These are phyloP conservation scores for Cephaloascus albidus DNA, from an alignment of 805 yeast genomes.

Conservation along the genomic window DNA sequence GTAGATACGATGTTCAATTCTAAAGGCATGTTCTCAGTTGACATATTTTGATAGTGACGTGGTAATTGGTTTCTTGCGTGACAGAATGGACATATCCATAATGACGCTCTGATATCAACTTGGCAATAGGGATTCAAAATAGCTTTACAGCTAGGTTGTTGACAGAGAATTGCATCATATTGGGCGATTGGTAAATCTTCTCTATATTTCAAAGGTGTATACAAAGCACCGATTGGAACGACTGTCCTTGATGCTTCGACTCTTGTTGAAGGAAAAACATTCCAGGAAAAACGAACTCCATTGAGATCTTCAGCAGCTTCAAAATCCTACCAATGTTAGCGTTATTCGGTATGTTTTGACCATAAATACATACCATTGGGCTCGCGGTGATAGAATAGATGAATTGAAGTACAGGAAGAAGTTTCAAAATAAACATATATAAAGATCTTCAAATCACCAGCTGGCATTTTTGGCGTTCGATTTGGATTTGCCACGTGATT, in stretches of 20 bases:
- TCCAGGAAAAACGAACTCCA: constrained; percentile 40
- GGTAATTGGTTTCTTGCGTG: constrained; percentile 72
- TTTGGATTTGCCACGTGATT: too few relatives aligned
- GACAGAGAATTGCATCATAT: constrained; percentile 81
- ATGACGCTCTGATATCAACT: constrained; percentile 62
- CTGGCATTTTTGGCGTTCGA: too few relatives aligned
- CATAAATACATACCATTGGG: too few relatives aligned
- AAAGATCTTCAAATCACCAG: too few relatives aligned
- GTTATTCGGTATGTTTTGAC: too few relatives aligned
- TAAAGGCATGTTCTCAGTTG: constrained; percentile 69
- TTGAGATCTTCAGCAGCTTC: constrained; percentile 35
- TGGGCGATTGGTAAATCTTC: constrained; percentile 69
- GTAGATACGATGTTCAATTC: constrained; percentile 64
- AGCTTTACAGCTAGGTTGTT: constrained; percentile 69
- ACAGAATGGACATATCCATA: constrained; percentile 88
- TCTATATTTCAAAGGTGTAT: constrained; percentile 84
- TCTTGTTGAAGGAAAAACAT: constrained; percentile 79
- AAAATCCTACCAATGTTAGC: too few relatives aligned
- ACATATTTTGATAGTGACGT: constrained; percentile 66
- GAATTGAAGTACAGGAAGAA: too few relatives aligned
- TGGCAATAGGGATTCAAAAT: constrained; percentile 82
- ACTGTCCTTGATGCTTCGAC: constrained; percentile 86
- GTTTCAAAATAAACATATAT: too few relatives aligned
- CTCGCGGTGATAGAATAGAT: too few relatives aligned
- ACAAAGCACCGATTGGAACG: constrained; percentile 88